Percentiles rank a stretch among this genome's conserved stretches.
phyloP scores from a whole-genome alignment of 1,284 basidiomycete species.

The Cryptococcus wingfieldii region DNA sequence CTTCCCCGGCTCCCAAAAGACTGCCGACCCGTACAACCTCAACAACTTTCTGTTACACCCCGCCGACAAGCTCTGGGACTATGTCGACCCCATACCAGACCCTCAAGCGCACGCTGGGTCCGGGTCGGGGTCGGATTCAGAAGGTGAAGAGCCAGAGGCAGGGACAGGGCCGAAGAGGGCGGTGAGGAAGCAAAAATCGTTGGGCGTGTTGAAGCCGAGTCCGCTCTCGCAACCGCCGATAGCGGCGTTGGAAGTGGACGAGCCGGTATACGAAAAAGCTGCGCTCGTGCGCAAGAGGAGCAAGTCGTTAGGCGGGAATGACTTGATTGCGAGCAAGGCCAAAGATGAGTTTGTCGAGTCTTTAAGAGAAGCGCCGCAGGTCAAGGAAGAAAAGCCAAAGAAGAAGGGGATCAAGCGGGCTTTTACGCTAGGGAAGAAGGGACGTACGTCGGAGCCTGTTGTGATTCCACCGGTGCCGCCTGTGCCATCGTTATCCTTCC shows the following conservation, averaged over 20 bases:
- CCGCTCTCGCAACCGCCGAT: slow-evolving; percentile 27
- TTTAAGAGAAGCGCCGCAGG: slow-evolving; percentile 4
- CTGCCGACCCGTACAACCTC: slow-evolving; percentile 37
- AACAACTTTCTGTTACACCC: slow-evolving; percentile 41
- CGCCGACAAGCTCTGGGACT: slow-evolving; percentile 34
- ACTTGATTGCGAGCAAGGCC: slow-evolving; percentile 1
- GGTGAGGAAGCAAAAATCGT: slow-evolving; percentile 3
- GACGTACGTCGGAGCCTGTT: background rate
- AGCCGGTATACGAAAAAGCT: background rate
- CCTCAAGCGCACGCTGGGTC: background rate
- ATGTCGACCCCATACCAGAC: slow-evolving; percentile 25
- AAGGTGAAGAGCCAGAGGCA: background rate
- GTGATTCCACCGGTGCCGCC: background rate
- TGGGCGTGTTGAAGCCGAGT: slow-evolving; percentile 15
- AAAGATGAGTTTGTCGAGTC: slow-evolving; percentile 4
- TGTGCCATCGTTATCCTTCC: slow-evolving; percentile 1
- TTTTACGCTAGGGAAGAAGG: slow-evolving; percentile 11
- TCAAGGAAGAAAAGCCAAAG: slow-evolving; percentile 5
- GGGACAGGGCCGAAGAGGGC: background rate
- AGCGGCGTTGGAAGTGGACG: slow-evolving; percentile 8
- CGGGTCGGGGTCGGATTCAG: background rate
- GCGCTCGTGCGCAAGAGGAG: slow-evolving; percentile 1
- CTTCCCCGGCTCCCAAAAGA: slow-evolving; percentile 19
- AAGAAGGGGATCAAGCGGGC: slow-evolving; percentile 15
- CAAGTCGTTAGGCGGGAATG: slow-evolving; percentile 5